phyloP scores from a whole-genome alignment of 768 basidiomycete genomes.

The Rhodotorula sphaerocarpa region DNA sequence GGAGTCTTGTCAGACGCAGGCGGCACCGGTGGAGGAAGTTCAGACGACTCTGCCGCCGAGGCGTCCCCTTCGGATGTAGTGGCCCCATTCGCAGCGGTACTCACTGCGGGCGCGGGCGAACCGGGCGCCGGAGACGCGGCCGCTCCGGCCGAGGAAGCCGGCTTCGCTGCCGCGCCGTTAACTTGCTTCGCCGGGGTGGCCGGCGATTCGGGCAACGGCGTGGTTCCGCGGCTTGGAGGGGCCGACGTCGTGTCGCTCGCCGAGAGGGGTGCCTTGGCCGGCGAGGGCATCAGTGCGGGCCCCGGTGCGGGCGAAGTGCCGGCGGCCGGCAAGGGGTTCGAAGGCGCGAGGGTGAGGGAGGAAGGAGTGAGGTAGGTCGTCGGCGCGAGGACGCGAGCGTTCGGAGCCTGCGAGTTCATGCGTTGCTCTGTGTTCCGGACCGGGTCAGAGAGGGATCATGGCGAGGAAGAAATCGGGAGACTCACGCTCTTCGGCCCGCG shows the following conservation, averaged over 20 bases:
- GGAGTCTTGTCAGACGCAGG: neutral
- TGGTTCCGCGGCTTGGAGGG: neutral
- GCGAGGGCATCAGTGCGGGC: neutral
- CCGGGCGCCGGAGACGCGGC: too few relatives aligned
- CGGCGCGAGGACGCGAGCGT: slow-evolving; percentile 27
- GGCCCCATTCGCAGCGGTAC: too few relatives aligned
- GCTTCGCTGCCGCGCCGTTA: too few relatives aligned
- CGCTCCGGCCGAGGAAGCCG: too few relatives aligned
- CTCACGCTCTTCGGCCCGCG: slow-evolving; percentile 44
- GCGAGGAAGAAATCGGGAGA: neutral
- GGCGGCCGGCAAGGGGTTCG: slow-evolving; percentile 26
- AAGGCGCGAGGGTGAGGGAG: slow-evolving; percentile 30
- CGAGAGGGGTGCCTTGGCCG: neutral
- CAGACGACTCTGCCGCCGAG: too few relatives aligned
- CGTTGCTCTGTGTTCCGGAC: slow-evolving; percentile 3
- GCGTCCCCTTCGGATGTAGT: too few relatives aligned
- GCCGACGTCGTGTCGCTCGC: neutral
- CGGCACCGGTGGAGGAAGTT: too few relatives aligned
- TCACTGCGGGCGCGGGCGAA: too few relatives aligned
- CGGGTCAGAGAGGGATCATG: neutral
- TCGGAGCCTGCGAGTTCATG: neutral
- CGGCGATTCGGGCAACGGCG: neutral
- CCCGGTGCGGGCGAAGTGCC: slow-evolving; percentile 5
- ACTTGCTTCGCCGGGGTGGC: too few relatives aligned
- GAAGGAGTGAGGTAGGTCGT: slow-evolving; percentile 31